These are phyloP conservation scores for Eucalyptus tenuipes DNA, from an alignment of 345 rosid genomes.

Conservation along the genomic window DNA sequence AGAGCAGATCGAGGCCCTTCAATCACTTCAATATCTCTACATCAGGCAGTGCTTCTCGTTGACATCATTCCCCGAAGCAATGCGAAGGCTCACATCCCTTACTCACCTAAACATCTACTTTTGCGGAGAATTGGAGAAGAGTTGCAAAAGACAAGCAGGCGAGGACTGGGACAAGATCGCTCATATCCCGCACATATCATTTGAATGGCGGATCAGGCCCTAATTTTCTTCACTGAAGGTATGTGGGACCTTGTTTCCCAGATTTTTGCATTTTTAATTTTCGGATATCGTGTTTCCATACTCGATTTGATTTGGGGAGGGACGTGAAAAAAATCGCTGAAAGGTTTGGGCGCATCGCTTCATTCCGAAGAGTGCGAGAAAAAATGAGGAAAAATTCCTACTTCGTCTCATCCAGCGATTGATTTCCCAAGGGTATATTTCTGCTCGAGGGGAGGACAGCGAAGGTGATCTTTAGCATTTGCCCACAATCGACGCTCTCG, in stretches of 20 bases:
- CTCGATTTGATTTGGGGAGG: not conserved
- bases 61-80: not conserved
- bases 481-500: no score
- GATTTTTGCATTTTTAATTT: not conserved
- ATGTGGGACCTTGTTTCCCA: not conserved
- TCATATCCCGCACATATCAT: accelerated
- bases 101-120: accelerated
- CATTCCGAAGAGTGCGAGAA: no score
- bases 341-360: no score
- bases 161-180: no score
- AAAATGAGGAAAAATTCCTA: no score
- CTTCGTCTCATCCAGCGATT: no score
- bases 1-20: not conserved
- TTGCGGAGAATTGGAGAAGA: accelerated
- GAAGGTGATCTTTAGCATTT: no score
- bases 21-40: not conserved
- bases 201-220: accelerated
- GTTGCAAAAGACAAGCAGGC: accelerated
- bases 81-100: not conserved
- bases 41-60: not conserved
- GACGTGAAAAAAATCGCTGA: no score
- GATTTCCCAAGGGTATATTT: no score
- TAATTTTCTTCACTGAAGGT: not conserved
- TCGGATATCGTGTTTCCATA: not conserved
- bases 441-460: no score